Conservation (phyloP, 352 stramenopile species). For the Globisporangium rhizosaccharum region DNA sequence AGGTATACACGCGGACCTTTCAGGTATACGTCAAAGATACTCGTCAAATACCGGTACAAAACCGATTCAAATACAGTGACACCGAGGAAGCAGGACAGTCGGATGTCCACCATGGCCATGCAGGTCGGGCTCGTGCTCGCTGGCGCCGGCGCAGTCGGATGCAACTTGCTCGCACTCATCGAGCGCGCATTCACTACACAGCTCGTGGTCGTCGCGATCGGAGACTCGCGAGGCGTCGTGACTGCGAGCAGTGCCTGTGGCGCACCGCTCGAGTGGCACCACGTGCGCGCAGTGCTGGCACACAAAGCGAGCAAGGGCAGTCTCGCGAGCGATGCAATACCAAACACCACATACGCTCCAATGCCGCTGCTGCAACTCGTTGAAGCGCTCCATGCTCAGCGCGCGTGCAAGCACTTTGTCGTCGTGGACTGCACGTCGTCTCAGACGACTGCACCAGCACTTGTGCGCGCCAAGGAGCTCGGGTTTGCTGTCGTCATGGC, state of each 20-base stretch:
- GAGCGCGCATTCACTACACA: constrained; percentile 11
- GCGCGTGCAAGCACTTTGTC: constrained; percentile 12
- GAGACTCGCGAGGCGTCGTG: constrained; percentile 22
- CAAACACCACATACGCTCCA: background rate
- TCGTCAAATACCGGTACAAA: too few relatives aligned
- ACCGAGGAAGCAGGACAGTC: too few relatives aligned
- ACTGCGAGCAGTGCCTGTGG: background rate
- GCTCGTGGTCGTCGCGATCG: constrained; percentile 21
- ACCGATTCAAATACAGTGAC: too few relatives aligned
- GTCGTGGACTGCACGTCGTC: constrained; percentile 29
- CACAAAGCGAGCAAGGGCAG: constrained; percentile 3
- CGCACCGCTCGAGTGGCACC: background rate
- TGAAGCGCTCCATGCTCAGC: constrained; percentile 7
- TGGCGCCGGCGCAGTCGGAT: constrained; percentile 22
- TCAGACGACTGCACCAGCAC: constrained; percentile 9
- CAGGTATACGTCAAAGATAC: too few relatives aligned
- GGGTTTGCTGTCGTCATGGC: constrained; percentile 33
- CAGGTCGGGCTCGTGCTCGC: constrained; percentile 21
- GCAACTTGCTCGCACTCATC: constrained; percentile 16
- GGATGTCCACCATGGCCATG: too few relatives aligned
- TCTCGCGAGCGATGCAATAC: background rate
- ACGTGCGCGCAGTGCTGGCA: background rate
- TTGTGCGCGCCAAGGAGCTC: constrained; percentile 15
- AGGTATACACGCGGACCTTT: too few relatives aligned
- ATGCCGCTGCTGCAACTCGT: constrained; percentile 2